Percentiles rank a stretch among this genome's conserved stretches.
Conservation (phyloP, 2,329 filamentous ascomycete genomes). For the Gnomoniopsis sp. region DNA sequence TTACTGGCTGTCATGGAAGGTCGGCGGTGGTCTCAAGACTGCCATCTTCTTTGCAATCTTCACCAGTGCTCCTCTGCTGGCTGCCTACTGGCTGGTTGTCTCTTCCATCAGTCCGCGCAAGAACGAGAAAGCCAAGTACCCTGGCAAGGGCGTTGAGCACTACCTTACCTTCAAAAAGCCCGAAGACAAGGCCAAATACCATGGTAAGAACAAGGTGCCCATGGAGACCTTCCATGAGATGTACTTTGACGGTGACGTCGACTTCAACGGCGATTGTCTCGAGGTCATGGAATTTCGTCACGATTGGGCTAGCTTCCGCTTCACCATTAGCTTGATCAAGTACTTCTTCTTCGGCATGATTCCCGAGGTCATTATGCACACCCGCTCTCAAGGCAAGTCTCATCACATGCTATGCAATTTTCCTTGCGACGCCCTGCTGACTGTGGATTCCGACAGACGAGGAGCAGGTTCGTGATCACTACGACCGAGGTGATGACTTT, state of each 20-base stretch:
- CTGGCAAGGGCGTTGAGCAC: conserved; percentile 83
- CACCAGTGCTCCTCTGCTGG: conserved; percentile 74
- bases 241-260: conserved; percentile 93
- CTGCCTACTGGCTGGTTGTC: conserved; percentile 74
- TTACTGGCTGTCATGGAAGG: conserved; percentile 75
- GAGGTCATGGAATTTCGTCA: conserved; percentile 92
- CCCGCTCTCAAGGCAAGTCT: conserved; percentile 73
- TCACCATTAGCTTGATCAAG: conserved; percentile 81
- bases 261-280: conserved; percentile 90
- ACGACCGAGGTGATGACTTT: conserved; percentile 97
- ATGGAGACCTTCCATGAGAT: conserved; percentile 96
- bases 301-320: conserved; percentile 94
- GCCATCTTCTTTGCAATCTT: conserved; percentile 82
- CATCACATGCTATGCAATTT: background rate
- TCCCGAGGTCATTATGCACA: conserved; percentile 89
- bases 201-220: conserved; percentile 75
- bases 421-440: background rate
- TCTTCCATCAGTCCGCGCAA: conserved; percentile 82
- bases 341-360: conserved; percentile 86
- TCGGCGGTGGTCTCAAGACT: conserved; percentile 83
- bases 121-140: conserved; percentile 86
- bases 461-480: conserved; percentile 96
- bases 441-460: conserved; percentile 58
- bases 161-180: conserved; percentile 80
- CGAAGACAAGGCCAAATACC: conserved; percentile 62